These are phyloP conservation scores for Melocanna baccifera DNA, from an alignment of 176 grass and related monocot genomes.

Conservation along the genomic window DNA sequence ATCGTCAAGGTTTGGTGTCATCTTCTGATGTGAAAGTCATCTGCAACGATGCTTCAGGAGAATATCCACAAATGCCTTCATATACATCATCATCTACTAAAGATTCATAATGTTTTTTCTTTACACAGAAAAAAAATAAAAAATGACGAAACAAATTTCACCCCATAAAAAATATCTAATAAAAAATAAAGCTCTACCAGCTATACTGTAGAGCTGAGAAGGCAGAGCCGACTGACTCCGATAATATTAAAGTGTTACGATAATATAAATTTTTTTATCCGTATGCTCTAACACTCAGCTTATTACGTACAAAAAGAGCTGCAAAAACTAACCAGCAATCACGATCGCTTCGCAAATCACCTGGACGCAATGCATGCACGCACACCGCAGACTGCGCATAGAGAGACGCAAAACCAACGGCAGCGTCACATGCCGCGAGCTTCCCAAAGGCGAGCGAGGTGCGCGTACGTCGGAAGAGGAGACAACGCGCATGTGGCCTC, in stretches of 20 bases:
- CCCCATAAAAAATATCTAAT: too few relatives aligned
- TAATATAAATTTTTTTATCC: too few relatives aligned
- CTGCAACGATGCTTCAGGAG: neutral
- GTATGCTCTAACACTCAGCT: too few relatives aligned
- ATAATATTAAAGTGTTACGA: too few relatives aligned
- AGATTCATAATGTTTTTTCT: neutral
- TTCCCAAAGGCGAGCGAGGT: neutral
- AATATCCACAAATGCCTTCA: neutral
- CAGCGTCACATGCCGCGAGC: conserved; percentile 2
- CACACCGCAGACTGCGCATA: neutral
- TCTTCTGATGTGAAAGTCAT: too few relatives aligned
- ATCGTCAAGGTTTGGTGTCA: neutral
- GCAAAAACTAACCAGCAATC: conserved; percentile 11
- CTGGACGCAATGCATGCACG: neutral
- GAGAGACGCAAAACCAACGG: neutral
- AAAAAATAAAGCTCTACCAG: too few relatives aligned
- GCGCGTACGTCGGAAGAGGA: neutral
- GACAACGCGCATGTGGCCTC: conserved; percentile 28
- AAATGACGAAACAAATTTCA: too few relatives aligned
- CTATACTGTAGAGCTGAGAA: too few relatives aligned
- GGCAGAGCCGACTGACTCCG: too few relatives aligned
- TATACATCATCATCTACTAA: neutral
- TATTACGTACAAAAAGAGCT: conserved; percentile 28
- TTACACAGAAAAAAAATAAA: too few relatives aligned
- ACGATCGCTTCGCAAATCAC: neutral